Base-by-base conservation (phyloP, 108 stramenopile genomes). In the Seminavis robusta region DNA sequence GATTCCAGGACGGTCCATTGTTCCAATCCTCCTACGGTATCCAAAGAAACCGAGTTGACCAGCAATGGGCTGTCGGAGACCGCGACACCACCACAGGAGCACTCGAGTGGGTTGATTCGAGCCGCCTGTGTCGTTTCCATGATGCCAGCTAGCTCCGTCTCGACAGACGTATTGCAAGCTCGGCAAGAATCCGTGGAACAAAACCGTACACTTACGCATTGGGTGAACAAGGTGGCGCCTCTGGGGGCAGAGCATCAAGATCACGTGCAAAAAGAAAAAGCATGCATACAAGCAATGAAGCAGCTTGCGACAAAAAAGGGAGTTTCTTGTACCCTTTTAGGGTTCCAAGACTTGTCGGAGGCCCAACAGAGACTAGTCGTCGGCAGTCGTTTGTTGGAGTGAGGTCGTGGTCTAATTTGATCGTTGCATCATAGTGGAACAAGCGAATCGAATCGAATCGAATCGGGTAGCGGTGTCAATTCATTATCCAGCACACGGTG, bases 1-100 rank as follows among this genome's bases (percentile, higher is more conserved):
- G 67, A 68, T 39, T 57, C 55, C 19, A 21, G 67, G 24, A 61
- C 59, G 1, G 59, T 68, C 33, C 67, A 68, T 40, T 68, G 54
- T 32, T 68, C 67, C 3, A 30, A 57, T 30, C 65, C 59, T 39
- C 15, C 28, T 21, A 24, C 26, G 10, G 9, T 15, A 1, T 10
- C 1, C 44, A 33, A 5, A 11, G n/a, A 9, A 20, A 47, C 25
- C 5, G 31, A 4, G 3, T 10, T 17, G 19, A 42, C 17, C 38
- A 9, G 5, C 31, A 43, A 21, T 5, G 15, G 37, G 4, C 53
- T 34, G 40, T 1, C 3, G n/a, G 28, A 30, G 17, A 26, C 1
- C 15, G 36, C 27, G 6, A 23, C 10, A 9, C 3, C 39, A 33
- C 13, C 23, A 15, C 16, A 37, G 17, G 4, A 23, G 25, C 11